These are phyloP conservation scores for Aspergillus sp. DNA, from an alignment of 2,329 filamentous ascomycete genomes.

Conservation along the genomic window DNA sequence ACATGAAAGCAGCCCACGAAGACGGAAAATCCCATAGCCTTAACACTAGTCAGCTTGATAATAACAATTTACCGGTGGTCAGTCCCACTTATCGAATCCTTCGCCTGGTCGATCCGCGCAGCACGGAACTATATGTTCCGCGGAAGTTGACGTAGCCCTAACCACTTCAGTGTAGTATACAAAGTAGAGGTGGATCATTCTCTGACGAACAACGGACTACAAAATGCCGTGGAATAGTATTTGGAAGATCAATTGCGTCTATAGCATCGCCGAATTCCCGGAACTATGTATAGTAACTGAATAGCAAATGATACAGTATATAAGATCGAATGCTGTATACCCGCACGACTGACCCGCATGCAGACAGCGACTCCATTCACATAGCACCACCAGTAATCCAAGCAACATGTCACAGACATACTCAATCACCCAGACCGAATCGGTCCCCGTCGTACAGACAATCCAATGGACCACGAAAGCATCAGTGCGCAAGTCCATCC, in stretches of 20 bases:
- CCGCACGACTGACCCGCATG: neutral
- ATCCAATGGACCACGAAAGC: neutral
- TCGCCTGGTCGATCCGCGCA: neutral
- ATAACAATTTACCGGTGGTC: neutral
- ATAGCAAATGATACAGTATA: neutral
- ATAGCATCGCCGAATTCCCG: no score
- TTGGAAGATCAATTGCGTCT: neutral
- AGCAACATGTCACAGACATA: neutral
- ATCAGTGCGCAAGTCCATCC: conserved; percentile 15
- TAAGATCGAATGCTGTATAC: neutral
- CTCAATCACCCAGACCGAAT: neutral
- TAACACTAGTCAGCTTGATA: neutral
- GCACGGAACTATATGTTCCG: neutral
- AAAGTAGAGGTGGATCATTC: neutral
- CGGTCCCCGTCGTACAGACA: neutral
- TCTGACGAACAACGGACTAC: neutral
- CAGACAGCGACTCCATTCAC: neutral
- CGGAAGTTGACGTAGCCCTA: neutral
- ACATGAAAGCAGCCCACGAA: no score
- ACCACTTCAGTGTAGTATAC: neutral
- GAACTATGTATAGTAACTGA: no score
- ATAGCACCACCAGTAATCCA: neutral
- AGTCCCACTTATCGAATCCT: neutral
- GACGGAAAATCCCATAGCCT: neutral
- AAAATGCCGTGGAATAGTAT: neutral